Evolutionary conservation across 129 eudicot species (phyloP), one percentile per base, ranked within the genome.

Genomic region (carrot (Daucus carota)): DNA sequence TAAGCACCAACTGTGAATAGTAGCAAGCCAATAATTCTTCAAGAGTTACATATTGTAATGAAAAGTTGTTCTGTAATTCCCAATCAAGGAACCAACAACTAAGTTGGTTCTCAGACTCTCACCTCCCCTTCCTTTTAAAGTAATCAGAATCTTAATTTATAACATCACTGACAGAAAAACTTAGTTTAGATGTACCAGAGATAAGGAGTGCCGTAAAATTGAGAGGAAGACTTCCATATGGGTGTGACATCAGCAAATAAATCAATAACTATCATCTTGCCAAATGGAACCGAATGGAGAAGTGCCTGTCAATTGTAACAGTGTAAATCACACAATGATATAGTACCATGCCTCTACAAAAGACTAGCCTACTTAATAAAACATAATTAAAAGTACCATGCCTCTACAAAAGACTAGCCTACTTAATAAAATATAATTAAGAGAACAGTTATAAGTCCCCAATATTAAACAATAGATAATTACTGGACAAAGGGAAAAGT

Each of bases 221-320:
- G 99, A 60, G 89, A 91, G 52, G 97, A 94, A n/a, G 92, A 87
- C 75, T 91, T 87, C 99, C 99, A 94, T 57, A 91, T 76, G 62
- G 99, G 99, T 82, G 88, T 94, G 73, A 85, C 97, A 77, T 94
- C 99, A 73, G 99, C 99, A 87, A 94, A 94, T 71, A 94, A 83
- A 84, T 94, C 99, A 84, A 94, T 97, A 83, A 94, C 99, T 81
- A 91, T 87, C 97, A 94, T 94, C 89, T 94, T 94, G 80, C 99
- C 96, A 80, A 83, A 86, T 26, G 99, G 99, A 77, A 94, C 99
- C 8, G 97, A 94, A 83, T 91, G 99, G 69, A 94, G 86, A 78
- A 94, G 99, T 33, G 96, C 99, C 99, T 94, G 90, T 78, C 63
- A 76, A 74, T 48, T 75, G 73, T 33, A 32, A 65, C 47, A 69